Conservation (phyloP, 2,329 filamentous ascomycete species). For the Atkinsonella hypoxylon region DNA sequence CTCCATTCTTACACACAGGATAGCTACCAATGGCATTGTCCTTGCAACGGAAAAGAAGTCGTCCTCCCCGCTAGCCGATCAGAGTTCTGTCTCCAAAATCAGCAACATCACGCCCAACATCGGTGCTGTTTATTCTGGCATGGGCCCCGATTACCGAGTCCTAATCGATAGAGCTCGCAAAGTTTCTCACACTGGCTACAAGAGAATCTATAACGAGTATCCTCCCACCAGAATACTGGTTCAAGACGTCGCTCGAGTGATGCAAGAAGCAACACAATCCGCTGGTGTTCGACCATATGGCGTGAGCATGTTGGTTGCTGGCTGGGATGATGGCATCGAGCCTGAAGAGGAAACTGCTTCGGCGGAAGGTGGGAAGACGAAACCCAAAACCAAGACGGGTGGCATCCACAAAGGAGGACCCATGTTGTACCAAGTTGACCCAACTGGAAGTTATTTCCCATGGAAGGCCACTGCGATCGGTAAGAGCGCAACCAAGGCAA, state of each 20-base stretch:
- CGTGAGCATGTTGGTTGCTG: conserved; percentile 87
- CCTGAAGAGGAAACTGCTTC: conserved; percentile 57
- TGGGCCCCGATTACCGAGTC: conserved; percentile 97
- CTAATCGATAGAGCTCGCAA: conserved; percentile 96
- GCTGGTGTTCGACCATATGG: conserved; percentile 96
- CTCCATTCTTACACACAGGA: conserved; percentile 10
- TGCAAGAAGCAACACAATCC: conserved; percentile 97
- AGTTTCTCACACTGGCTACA: conserved; percentile 96
- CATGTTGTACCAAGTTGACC: conserved; percentile 97
- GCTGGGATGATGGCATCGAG: conserved; percentile 94
- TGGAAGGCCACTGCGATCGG: conserved; percentile 99
- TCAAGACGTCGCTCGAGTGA: conserved; percentile 92
- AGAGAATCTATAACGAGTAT: conserved; percentile 99
- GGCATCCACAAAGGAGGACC: conserved; percentile 92
- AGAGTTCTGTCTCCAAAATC: conserved; percentile 90
- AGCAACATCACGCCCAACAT: conserved; percentile 98
- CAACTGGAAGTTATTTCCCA: conserved; percentile 96
- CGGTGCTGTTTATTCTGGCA: conserved; percentile 98
- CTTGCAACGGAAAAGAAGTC: conserved; percentile 99
- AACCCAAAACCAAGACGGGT: conserved; percentile 74
- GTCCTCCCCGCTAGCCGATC: conserved; percentile 91
- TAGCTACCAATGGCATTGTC: conserved; percentile 97
- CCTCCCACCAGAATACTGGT: conserved; percentile 98
- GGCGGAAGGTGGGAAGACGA: conserved; percentile 58
- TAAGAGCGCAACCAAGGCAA: conserved; percentile 95